These are phyloP conservation scores for Botrytis aclada DNA, from an alignment of 2,329 filamentous ascomycete genomes.

Conservation along the genomic window DNA sequence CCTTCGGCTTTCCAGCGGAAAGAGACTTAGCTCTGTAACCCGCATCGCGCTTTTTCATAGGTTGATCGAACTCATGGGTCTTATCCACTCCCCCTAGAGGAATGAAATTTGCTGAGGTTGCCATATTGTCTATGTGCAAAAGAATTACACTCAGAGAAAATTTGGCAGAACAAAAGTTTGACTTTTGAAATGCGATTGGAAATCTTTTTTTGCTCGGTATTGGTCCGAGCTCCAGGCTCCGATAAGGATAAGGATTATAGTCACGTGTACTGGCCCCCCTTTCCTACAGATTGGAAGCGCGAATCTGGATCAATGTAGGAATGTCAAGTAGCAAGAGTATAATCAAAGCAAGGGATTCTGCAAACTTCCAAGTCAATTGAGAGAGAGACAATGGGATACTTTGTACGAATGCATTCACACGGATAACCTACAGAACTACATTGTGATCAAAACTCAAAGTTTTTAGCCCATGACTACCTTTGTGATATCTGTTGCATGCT, in stretches of 20 bases:
- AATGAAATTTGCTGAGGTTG: constrained; percentile 23
- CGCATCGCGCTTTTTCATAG: constrained; percentile 1
- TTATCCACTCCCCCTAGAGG: constrained; percentile 15
- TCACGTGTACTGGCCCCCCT: background rate
- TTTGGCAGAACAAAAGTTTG: background rate
- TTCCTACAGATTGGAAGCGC: background rate
- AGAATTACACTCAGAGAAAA: background rate
- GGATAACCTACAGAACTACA: background rate
- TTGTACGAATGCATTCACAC: background rate
- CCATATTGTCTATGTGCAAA: constrained; percentile 12
- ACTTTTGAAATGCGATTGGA: background rate
- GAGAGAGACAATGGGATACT: background rate
- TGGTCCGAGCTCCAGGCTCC: background rate
- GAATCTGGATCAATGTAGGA: background rate
- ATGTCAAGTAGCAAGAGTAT: background rate
- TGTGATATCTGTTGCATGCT: constrained; percentile 13
- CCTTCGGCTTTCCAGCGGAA: constrained; percentile 4
- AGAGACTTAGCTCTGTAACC: constrained; percentile 10
- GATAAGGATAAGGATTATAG: constrained; percentile 15
- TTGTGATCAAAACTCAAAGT: background rate
- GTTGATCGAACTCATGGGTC: constrained; percentile 12
- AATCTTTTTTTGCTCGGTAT: constrained; percentile 8
- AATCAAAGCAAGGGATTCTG: background rate
- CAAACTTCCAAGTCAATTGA: background rate
- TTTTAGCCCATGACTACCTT: constrained; percentile 8